A percentile compares a stretch with the other conserved stretches of the same genome.
These are phyloP conservation scores for Exophiala alcalophila DNA, from an alignment of 2,329 filamentous ascomycete species.

Conservation along the genomic window DNA sequence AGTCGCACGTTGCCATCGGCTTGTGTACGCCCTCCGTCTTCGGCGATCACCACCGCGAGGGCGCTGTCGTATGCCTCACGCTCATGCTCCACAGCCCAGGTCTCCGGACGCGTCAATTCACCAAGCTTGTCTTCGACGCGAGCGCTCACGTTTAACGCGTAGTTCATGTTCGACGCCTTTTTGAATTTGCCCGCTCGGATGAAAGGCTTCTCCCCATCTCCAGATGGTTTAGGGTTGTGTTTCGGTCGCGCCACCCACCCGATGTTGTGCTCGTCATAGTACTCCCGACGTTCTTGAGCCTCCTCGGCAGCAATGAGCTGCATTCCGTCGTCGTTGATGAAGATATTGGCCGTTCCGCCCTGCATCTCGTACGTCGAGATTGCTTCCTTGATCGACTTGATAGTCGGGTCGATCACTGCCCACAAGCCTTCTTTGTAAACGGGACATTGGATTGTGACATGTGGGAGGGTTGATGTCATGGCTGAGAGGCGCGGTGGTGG, in stretches of 20 bases:
- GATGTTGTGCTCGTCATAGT: slow-evolving; percentile 51
- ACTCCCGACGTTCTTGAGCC: slow-evolving; percentile 44
- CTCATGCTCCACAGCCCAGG: slow-evolving; percentile 38
- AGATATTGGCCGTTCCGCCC: slow-evolving; percentile 38
- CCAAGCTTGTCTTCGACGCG: slow-evolving; percentile 60
- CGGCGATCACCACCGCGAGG: slow-evolving; percentile 52
- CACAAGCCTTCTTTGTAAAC: slow-evolving; percentile 82
- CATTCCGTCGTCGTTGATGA: slow-evolving; percentile 42
- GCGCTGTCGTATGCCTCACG: slow-evolving; percentile 49
- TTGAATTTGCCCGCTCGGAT: slow-evolving; percentile 63
- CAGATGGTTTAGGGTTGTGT: slow-evolving; percentile 47
- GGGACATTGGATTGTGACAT: slow-evolving; percentile 75
- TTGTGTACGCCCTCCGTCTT: slow-evolving; percentile 55
- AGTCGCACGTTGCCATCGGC: slow-evolving; percentile 82
- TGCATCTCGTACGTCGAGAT: slow-evolving; percentile 60
- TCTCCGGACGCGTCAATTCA: slow-evolving; percentile 9
- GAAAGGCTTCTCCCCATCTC: slow-evolving; percentile 20
- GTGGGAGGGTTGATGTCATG: slow-evolving; percentile 40
- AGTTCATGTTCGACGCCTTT: slow-evolving; percentile 76
- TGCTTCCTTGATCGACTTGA: slow-evolving; percentile 55
- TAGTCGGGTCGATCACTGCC: slow-evolving; percentile 61
- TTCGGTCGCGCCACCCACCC: slow-evolving; percentile 51
- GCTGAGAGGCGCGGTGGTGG: slow-evolving; percentile 37
- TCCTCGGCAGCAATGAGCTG: slow-evolving; percentile 43
- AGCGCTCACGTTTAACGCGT: slow-evolving; percentile 60